Evolutionary conservation across 345 rosid genomes (phyloP), one percentile per base, ranked within the genome.

Genomic region (Lenwebbia sp.): DNA sequence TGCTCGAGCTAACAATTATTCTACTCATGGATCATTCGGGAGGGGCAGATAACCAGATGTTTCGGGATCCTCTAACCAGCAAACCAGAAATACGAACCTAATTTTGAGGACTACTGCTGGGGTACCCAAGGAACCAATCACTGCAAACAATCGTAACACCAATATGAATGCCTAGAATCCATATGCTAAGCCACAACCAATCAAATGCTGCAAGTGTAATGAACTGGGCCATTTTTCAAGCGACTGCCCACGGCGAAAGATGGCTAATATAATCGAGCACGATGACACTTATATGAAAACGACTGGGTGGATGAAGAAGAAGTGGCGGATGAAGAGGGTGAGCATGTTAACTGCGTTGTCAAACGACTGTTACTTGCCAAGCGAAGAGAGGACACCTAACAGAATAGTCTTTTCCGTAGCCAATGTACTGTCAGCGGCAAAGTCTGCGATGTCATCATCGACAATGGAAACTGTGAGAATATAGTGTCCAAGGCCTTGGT

Each of bases 51-150:
- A 62, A 3, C 10, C 14, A 14, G 0, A 62, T 14, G 22, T 62
- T 28, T 0, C 7, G 30, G 4, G 3, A 15, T 62, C 75, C 37
- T 62, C 75, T 0, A 62, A 14, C 21, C 51, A 49, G 0, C 11
- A 62, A 60, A 13, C 5, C 15, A 60, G 10, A 2, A 13, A 28
- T 30, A 62, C 15, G 5, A 62, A 30, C 0, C 22, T 0, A 62
- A 1, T 0, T 62, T 28, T 0, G 2, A 0, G 22, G 40, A 82
- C 0, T 7, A 49, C 57, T 15, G 4, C 1, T 0, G 23, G 30
- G 30, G 53, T 82, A 3, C 37, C 0, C 11, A 2, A 52, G 9
- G 41, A 52, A 26, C 2, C 1, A 0, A 5, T 52, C 0, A 6
- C 0, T 11, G 5, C 15, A 47, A 37, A 52, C 41, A 51, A 40